A percentile compares a stretch with the other conserved stretches of the same genome.
Evolutionary conservation across 495 filamentous ascomycete genomes (phyloP).

Genomic region (Neurospora sp.): DNA sequence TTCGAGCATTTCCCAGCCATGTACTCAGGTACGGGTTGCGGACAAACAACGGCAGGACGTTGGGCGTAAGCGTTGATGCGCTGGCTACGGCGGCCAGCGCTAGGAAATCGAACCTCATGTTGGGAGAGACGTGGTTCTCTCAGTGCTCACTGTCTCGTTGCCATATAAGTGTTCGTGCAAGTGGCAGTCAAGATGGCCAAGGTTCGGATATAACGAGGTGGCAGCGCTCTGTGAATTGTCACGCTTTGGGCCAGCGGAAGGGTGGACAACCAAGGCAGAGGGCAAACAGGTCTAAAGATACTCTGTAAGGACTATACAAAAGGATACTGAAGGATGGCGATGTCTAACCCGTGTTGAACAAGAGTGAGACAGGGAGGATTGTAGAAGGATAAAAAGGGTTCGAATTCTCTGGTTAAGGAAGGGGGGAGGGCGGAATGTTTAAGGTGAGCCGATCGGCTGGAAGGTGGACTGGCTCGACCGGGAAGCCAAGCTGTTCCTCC

Average conservation of each 20-base stretch:
- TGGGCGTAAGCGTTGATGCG: conserved; percentile 54
- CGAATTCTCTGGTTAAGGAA: background rate
- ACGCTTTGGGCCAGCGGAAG: background rate
- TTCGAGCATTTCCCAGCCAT: conserved; percentile 71
- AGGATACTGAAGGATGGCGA: background rate
- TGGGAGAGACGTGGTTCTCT: conserved; percentile 1
- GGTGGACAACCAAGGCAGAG: background rate
- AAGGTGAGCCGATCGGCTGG: background rate
- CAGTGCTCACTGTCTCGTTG: background rate
- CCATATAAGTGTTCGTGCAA: background rate
- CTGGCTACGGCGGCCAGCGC: conserved; percentile 28
- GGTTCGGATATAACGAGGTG: background rate
- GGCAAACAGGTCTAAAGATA: background rate
- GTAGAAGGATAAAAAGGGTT: background rate
- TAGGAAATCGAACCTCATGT: conserved; percentile 22
- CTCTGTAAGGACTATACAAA: background rate
- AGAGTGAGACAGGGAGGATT: background rate
- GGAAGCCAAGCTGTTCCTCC: background rate
- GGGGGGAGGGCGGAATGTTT: background rate
- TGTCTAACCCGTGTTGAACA: background rate
- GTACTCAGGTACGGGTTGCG: conserved; percentile 88
- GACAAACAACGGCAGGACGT: conserved; percentile 78
- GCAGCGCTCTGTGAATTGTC: background rate
- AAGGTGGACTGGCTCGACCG: background rate
- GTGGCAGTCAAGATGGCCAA: background rate